Evolutionary conservation across 306 rosid genomes (phyloP).

Genomic region (Neltuma alba): DNA sequence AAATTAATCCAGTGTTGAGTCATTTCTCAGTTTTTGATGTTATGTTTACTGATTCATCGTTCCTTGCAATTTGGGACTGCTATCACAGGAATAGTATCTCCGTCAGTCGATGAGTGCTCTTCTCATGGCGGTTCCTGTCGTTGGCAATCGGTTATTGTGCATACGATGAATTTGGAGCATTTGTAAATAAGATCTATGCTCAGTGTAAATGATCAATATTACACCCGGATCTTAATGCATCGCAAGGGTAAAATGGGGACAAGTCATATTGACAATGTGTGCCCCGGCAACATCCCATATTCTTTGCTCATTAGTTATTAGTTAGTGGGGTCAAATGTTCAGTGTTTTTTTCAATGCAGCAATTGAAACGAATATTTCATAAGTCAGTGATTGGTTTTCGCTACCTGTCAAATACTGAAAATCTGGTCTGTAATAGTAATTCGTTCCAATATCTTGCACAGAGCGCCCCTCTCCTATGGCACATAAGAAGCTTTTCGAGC

Average conservation of each 20-base stretch:
- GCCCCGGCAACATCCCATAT: not conserved
- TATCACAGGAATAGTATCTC: conserved; percentile 44
- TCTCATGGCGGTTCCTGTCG: conserved; percentile 6
- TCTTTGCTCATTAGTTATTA: not conserved
- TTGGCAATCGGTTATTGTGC: conserved; percentile 31
- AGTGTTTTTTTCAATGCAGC: not conserved
- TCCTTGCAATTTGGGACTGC: conserved; percentile 13
- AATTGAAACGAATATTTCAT: not conserved
- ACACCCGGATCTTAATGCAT: not conserved
- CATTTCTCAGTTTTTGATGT: not conserved
- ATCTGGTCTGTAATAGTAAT: not conserved
- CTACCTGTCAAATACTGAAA: not conserved
- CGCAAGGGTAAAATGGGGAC: not conserved
- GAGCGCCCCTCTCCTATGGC: not conserved
- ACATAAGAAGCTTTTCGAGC: conserved; percentile 9
- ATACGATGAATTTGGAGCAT: conserved; percentile 12
- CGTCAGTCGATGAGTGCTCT: conserved; percentile 38
- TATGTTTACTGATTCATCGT: conserved; percentile 4
- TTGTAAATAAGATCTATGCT: conserved; percentile 23
- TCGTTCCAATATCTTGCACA: not conserved
- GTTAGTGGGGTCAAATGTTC: not conserved
- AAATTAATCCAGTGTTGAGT: not conserved
- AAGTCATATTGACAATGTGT: not conserved
- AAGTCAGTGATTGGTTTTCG: not conserved
- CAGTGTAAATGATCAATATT: not conserved